Evolutionary conservation across 495 filamentous ascomycete species (phyloP).

Genomic region (Aspergillus bridgeri): DNA sequence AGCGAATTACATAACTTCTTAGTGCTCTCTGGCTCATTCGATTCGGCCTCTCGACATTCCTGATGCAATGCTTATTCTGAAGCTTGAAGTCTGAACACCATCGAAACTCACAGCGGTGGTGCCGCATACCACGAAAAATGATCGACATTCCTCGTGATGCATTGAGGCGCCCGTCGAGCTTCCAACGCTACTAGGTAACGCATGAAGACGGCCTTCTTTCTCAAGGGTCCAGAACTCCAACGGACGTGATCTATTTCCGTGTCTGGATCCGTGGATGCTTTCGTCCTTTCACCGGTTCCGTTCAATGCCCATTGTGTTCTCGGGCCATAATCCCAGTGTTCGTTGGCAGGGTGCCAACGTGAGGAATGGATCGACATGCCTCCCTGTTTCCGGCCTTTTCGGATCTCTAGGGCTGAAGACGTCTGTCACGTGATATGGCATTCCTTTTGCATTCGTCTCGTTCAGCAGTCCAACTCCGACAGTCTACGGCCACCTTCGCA

Average conservation of each 20-base stretch:
- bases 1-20: neutral
- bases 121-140: neutral
- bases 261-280: neutral
- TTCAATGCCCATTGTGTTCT: neutral
- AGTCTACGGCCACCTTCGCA: neutral
- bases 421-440: neutral
- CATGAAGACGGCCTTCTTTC: neutral
- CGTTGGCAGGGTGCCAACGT: neutral
- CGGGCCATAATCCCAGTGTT: neutral
- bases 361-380: neutral
- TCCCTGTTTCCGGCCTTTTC: neutral
- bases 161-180: neutral
- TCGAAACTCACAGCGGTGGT: neutral
- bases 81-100: neutral
- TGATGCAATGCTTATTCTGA: neutral
- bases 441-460: neutral
- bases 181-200: neutral
- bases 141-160: slow-evolving; percentile 5
- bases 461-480: neutral
- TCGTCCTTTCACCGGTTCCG: neutral
- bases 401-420: neutral
- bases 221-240: neutral
- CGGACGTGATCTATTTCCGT: neutral
- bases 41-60: neutral
- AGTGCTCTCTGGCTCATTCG: neutral